These are phyloP conservation scores for Suhomyces taliae DNA, from an alignment of 1,139 yeast genomes.

Conservation along the genomic window DNA sequence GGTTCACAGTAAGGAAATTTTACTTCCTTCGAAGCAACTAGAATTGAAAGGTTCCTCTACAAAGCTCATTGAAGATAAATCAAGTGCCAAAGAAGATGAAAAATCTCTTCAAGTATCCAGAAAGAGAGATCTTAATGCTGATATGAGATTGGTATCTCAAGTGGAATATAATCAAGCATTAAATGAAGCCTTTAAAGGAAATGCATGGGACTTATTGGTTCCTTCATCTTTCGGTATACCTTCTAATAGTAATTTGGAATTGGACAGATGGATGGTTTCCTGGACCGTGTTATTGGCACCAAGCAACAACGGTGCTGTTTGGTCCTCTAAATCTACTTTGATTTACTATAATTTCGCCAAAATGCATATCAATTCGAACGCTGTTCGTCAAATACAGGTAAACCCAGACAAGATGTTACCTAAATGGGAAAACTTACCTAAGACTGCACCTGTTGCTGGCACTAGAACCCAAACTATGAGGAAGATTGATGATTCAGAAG, in stretches of 20 bases:
- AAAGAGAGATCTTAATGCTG: slow-evolving; percentile 27
- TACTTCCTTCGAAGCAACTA: slow-evolving; percentile 17
- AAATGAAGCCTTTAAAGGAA: slow-evolving; percentile 56
- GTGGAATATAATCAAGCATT: slow-evolving; percentile 72
- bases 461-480: neutral
- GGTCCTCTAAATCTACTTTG: slow-evolving; percentile 71
- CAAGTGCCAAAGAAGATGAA: neutral
- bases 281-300: slow-evolving; percentile 74
- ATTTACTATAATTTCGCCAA: slow-evolving; percentile 74
- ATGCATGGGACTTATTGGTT: slow-evolving; percentile 61
- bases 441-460: neutral
- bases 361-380: slow-evolving; percentile 65
- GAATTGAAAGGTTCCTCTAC: neutral
- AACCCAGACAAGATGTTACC: slow-evolving; percentile 39
- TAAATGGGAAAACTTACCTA: slow-evolving; percentile 24
- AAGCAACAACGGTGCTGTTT: slow-evolving; percentile 56
- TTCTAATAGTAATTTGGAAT: slow-evolving; percentile 62
- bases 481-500: slow-evolving; percentile 8
- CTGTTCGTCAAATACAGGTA: slow-evolving; percentile 49
- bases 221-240: slow-evolving; percentile 69
- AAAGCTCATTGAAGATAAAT: neutral
- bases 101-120: slow-evolving; percentile 8
- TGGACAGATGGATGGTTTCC: slow-evolving; percentile 79
- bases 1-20: slow-evolving; percentile 38
- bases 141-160: slow-evolving; percentile 66